Base-by-base conservation (phyloP, 2,329 filamentous ascomycete genomes). In the Arthrinium phaeospermum region DNA sequence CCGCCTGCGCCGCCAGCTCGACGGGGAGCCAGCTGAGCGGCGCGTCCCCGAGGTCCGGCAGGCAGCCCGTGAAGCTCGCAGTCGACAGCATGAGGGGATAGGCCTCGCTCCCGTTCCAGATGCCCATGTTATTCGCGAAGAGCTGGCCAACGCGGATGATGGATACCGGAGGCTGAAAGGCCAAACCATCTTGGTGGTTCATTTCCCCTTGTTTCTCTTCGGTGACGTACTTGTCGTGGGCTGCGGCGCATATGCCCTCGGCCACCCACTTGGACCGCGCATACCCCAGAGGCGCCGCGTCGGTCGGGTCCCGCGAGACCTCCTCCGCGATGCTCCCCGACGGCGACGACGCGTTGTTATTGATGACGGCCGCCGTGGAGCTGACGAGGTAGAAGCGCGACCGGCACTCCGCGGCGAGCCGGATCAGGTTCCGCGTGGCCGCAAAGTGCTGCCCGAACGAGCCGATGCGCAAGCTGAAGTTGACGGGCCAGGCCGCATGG, bases 401-500 rank as follows among this genome's bases (percentile, higher is more conserved):
- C 3, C 64, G 72, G 27, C 70, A 73, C 22, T 61, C 67, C 41
- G 72, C 34, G 41, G 85, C 82, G 10, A 90, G 80, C 67, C 83
- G 78, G 47, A 90, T 78, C 0, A 91, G 80, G 73, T 90, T 85
- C 13, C 80, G 80, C 14, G 89, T 80, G 41, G 84, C 86, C 4
- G 82, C 80, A 45, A 91, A 86, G 73, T 88, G 85, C 51, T 83
- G 83, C 68, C 85, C 85, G 75, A 92, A 92, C 73, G 86, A 88
- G 51, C 80, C 80, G 0, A 92, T 82, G 4, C 86, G 84, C 70
- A 90, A 82, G 37, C 86, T 87, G 81, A 92, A 92, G 79, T 92
- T 92, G 24, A 92, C 91, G 1, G 87, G 84, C 91, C 91, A 92
- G 27, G 90, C 90, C 10, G 90, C 84, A 77, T 92, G 90, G 71